These are phyloP conservation scores for Aspergillus incahuasiensis DNA, from an alignment of 495 filamentous ascomycete species.

Conservation along the genomic window DNA sequence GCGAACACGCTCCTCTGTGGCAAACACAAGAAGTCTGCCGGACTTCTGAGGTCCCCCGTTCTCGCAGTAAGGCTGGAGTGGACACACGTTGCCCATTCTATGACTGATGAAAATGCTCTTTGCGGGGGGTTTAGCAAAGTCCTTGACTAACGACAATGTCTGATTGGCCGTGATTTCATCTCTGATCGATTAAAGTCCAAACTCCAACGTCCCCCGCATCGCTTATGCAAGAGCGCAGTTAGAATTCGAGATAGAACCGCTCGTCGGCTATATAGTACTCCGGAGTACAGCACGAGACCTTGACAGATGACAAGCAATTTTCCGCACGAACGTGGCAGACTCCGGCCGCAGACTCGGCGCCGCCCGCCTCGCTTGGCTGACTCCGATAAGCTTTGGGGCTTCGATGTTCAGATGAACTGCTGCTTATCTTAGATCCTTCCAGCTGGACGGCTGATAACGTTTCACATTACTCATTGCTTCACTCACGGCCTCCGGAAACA, in stretches of 20 bases:
- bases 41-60: neutral
- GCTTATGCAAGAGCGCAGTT: neutral
- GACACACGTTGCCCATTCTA: neutral
- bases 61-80: neutral
- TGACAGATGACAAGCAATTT: neutral
- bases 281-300: neutral
- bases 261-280: too few relatives aligned
- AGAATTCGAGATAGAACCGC: neutral
- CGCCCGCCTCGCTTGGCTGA: conserved; percentile 1
- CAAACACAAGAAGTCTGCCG: neutral
- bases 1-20: neutral
- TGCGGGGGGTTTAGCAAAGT: conserved; percentile 1
- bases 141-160: neutral
- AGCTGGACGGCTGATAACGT: neutral
- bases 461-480: conserved; percentile 8
- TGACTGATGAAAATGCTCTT: neutral
- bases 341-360: neutral
- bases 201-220: neutral
- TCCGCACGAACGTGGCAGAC: neutral
- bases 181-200: neutral
- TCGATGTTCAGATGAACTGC: neutral
- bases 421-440: neutral
- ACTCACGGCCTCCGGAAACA: neutral
- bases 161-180: neutral
- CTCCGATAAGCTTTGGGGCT: conserved; percentile 5